Conservation (phyloP, 1,284 basidiomycete species). For the Cutaneotrichosporon spelunceum region DNA sequence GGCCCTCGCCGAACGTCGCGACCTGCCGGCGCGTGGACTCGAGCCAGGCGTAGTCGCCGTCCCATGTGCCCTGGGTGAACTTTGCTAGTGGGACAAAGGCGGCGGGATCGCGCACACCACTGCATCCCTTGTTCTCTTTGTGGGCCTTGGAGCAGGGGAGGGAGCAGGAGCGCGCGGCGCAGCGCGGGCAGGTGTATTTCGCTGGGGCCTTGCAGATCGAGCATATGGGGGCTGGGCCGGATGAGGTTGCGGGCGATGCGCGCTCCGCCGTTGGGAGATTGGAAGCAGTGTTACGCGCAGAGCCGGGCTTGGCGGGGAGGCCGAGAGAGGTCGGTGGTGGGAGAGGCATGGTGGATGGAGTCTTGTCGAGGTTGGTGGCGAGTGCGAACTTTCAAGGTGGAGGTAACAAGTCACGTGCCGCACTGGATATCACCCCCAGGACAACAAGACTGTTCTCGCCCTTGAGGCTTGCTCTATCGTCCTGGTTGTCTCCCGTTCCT, state of each 20-base stretch:
- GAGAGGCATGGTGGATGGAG: slow-evolving; percentile 7
- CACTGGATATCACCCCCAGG: no score
- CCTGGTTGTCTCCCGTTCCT: background rate
- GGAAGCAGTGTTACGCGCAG: background rate
- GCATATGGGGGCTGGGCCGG: slow-evolving; percentile 16
- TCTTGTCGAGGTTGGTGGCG: background rate
- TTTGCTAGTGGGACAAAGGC: slow-evolving; percentile 72
- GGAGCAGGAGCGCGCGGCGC: slow-evolving; percentile 67
- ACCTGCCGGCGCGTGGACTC: slow-evolving; percentile 73
- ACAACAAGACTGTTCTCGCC: no score
- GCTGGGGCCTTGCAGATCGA: slow-evolving; percentile 41
- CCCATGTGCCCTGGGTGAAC: slow-evolving; percentile 75
- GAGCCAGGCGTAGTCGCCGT: slow-evolving; percentile 77
- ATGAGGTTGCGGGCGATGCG: background rate
- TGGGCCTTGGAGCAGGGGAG: slow-evolving; percentile 67
- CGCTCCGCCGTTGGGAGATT: background rate
- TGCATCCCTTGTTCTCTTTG: slow-evolving; percentile 64
- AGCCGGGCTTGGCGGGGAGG: slow-evolving; percentile 6
- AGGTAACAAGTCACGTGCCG: slow-evolving; percentile 4
- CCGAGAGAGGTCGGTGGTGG: slow-evolving; percentile 5
- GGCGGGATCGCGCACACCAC: slow-evolving; percentile 68
- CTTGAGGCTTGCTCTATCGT: no score
- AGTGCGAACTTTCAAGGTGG: slow-evolving; percentile 3
- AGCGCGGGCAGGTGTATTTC: slow-evolving; percentile 80
- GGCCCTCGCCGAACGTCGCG: slow-evolving; percentile 66